These are phyloP conservation scores for Digitaria exilis DNA, from an alignment of 202 grass and related monocot species.

Conservation along the genomic window DNA sequence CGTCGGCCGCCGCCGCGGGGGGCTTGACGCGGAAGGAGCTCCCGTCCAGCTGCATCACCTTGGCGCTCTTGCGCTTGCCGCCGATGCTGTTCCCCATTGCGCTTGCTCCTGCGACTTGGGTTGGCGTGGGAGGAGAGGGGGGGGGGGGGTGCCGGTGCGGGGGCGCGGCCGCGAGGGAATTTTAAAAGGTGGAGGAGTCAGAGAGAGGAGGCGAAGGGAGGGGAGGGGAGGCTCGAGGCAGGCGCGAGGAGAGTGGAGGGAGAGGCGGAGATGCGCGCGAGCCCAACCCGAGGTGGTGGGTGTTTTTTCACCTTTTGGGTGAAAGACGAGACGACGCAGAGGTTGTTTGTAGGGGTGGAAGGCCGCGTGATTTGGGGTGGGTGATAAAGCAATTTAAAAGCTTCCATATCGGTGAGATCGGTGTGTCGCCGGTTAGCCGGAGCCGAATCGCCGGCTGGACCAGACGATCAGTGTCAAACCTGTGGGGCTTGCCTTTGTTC, in stretches of 20 bases:
- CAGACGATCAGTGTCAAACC: background rate
- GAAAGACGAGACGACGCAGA: background rate
- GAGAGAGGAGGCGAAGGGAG: slow-evolving; percentile 15
- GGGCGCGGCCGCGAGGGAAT: slow-evolving; percentile 33
- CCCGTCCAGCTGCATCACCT: slow-evolving; percentile 98
- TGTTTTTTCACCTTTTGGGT: background rate
- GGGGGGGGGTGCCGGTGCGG: background rate
- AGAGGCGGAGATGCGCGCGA: background rate
- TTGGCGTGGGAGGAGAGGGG: background rate
- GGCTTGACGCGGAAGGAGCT: slow-evolving; percentile 79
- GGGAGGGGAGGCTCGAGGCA: slow-evolving; percentile 9
- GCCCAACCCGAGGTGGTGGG: slow-evolving; percentile 9
- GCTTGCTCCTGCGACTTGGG: background rate
- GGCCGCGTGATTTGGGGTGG: slow-evolving; percentile 22
- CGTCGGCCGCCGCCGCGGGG: slow-evolving; percentile 51
- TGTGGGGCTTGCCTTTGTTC: no score
- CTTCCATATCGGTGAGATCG: background rate
- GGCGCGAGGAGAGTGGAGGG: background rate
- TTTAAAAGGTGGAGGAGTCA: slow-evolving; percentile 24
- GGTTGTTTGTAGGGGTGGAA: background rate
- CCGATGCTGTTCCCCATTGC: slow-evolving; percentile 93
- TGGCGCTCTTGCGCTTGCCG: slow-evolving; percentile 70
- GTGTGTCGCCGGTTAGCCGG: background rate
- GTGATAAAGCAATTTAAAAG: background rate
- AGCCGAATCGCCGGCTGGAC: background rate